A percentile compares a stretch with the other conserved stretches of the same genome.
These are phyloP conservation scores for Leccinellum rugosiceps DNA, from an alignment of 768 basidiomycete species.

Conservation along the genomic window DNA sequence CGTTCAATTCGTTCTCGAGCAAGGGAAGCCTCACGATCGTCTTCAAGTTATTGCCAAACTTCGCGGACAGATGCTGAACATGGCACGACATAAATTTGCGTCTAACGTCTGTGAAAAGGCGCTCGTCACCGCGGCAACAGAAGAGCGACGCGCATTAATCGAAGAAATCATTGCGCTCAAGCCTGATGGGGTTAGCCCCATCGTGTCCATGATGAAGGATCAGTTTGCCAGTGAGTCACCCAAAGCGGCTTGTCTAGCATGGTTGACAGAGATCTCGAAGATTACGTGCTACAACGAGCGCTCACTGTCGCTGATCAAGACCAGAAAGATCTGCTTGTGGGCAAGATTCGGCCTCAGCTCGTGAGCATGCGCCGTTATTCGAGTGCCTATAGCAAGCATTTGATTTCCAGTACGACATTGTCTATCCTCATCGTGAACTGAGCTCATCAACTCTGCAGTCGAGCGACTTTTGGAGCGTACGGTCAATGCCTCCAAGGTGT, in stretches of 20 bases:
- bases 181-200: slow-evolving; percentile 60
- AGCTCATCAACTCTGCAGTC: slow-evolving; percentile 39
- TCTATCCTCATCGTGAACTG: background rate
- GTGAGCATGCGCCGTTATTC: slow-evolving; percentile 68
- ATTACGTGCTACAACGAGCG: slow-evolving; percentile 84
- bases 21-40: slow-evolving; percentile 70
- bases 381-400: slow-evolving; percentile 74
- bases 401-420: slow-evolving; percentile 63
- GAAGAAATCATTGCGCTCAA: slow-evolving; percentile 74
- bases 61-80: slow-evolving; percentile 70
- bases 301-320: slow-evolving; percentile 65
- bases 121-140: slow-evolving; percentile 58
- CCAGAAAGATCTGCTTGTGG: slow-evolving; percentile 65
- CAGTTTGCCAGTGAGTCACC: slow-evolving; percentile 78
- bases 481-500: slow-evolving; percentile 25
- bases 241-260: background rate
- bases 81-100: slow-evolving; percentile 89
- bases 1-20: slow-evolving; percentile 87
- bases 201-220: slow-evolving; percentile 80
- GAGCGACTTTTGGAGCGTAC: slow-evolving; percentile 66
- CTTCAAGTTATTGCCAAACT: slow-evolving; percentile 63
- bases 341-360: slow-evolving; percentile 63
- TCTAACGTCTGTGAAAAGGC: slow-evolving; percentile 97
- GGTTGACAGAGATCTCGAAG: slow-evolving; percentile 34
- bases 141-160: slow-evolving; percentile 66